A percentile compares a stretch with the other conserved stretches of the same genome.
Conservation (phyloP, 2,329 filamentous ascomycete genomes). For the Hypoxylon sp. region DNA sequence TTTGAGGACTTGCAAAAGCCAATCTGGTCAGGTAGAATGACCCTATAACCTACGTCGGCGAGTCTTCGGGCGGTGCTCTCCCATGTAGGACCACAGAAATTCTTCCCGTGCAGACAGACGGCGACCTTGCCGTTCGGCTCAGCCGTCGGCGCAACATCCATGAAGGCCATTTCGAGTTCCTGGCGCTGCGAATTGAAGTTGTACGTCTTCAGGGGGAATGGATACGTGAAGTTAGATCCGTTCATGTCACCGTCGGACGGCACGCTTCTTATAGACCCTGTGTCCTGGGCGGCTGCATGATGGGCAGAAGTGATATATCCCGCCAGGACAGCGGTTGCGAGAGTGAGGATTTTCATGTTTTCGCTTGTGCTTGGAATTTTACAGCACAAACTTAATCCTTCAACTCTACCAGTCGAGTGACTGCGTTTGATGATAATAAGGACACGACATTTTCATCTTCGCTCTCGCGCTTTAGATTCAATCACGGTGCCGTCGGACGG, state of each 20-base stretch:
- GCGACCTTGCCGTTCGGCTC: conserved; percentile 57
- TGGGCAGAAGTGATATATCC: conserved; percentile 30
- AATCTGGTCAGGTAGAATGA: conserved; percentile 66
- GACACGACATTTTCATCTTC: not conserved
- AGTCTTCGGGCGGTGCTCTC: conserved; percentile 60
- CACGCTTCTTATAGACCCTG: conserved; percentile 51
- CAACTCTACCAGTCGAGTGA: not conserved
- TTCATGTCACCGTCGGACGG: conserved; percentile 59
- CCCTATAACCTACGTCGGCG: conserved; percentile 60
- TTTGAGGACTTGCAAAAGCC: conserved; percentile 71
- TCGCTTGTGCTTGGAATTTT: not conserved
- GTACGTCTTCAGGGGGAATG: conserved; percentile 63
- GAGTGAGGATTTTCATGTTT: conserved; percentile 40
- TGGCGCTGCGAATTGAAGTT: conserved; percentile 61
- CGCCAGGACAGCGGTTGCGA: conserved; percentile 30
- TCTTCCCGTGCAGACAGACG: conserved; percentile 67
- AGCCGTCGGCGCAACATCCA: conserved; percentile 60
- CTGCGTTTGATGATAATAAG: not conserved
- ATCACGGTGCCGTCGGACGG: not conserved
- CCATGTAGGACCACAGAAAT: conserved; percentile 69
- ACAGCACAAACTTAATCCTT: not conserved
- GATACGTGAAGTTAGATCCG: conserved; percentile 66
- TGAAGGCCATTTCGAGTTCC: conserved; percentile 67
- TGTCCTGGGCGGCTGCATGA: conserved; percentile 31
- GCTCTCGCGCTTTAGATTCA: not conserved